Percentiles rank a stretch among this genome's conserved stretches.
Evolutionary conservation across 768 basidiomycete species (phyloP).

Genomic region (Mycena polygramma): DNA sequence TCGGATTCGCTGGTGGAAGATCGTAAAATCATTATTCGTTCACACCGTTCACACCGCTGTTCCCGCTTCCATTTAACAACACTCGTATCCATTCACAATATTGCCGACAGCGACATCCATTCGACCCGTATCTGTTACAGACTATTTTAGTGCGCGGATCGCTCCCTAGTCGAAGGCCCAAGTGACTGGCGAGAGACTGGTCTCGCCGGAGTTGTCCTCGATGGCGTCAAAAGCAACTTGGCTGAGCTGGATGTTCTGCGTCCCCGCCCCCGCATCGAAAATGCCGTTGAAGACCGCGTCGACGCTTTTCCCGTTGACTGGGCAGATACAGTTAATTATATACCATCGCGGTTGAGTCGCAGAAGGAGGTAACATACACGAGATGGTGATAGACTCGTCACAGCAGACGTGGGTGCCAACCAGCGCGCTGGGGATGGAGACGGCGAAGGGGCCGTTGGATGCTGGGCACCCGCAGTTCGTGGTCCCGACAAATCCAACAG

Average conservation of each 20-base stretch:
- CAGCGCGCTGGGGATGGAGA: conserved; percentile 1
- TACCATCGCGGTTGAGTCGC: background rate
- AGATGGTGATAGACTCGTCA: conserved; percentile 4
- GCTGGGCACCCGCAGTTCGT: conserved; percentile 7
- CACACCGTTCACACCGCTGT: too few species aligned
- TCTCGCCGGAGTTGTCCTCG: conserved; percentile 4
- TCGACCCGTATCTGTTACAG: too few species aligned
- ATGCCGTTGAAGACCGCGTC: conserved; percentile 2
- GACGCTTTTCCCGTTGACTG: conserved; percentile 13
- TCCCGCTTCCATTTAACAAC: too few species aligned
- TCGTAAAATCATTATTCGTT: too few species aligned
- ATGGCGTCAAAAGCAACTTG: background rate
- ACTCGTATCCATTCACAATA: too few species aligned
- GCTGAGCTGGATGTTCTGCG: conserved; percentile 9
- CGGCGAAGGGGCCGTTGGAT: conserved; percentile 14
- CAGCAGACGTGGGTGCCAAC: conserved; percentile 6
- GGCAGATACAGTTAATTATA: background rate
- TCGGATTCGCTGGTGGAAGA: too few species aligned
- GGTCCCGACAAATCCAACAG: background rate
- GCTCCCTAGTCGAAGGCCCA: conserved; percentile 1
- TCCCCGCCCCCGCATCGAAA: background rate
- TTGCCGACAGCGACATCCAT: too few species aligned
- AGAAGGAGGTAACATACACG: background rate
- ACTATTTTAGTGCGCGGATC: too few species aligned
- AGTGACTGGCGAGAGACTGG: background rate